Evolutionary conservation across 1,284 basidiomycete genomes (phyloP).

Genomic region (Apiotrichum mycotoxinovorans): DNA sequence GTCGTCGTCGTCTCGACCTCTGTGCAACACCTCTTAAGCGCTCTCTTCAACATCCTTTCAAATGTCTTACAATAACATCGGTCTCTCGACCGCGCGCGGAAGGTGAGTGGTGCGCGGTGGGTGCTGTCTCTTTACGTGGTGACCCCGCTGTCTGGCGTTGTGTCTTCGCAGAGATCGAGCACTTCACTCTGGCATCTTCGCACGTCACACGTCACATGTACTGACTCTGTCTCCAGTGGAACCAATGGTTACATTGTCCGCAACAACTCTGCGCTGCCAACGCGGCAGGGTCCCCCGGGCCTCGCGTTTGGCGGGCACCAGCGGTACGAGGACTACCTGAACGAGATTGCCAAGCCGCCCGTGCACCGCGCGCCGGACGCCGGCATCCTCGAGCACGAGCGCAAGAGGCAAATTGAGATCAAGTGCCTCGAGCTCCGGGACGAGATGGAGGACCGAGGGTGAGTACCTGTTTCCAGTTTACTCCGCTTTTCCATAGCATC

Average conservation of each 20-base stretch:
- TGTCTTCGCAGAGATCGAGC: no score
- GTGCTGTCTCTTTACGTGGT: neutral
- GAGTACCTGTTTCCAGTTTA: slow-evolving; percentile 24
- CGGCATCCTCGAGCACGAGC: slow-evolving; percentile 93
- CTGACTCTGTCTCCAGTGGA: slow-evolving; percentile 57
- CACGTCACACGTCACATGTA: neutral
- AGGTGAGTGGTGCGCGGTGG: slow-evolving; percentile 57
- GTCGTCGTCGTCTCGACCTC: no score
- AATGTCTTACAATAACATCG: slow-evolving; percentile 55
- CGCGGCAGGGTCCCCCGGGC: slow-evolving; percentile 59
- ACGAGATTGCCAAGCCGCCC: slow-evolving; percentile 60
- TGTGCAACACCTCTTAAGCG: slow-evolving; percentile 14
- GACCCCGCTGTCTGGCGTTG: no score
- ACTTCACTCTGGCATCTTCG: no score
- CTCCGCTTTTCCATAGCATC: neutral
- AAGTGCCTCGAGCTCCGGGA: slow-evolving; percentile 87
- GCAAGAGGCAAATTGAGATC: slow-evolving; percentile 87
- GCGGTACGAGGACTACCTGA: slow-evolving; percentile 60
- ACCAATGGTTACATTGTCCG: slow-evolving; percentile 92
- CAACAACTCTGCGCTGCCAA: slow-evolving; percentile 77
- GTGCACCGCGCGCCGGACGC: slow-evolving; percentile 87
- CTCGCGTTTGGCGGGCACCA: slow-evolving; percentile 56
- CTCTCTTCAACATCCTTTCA: slow-evolving; percentile 19
- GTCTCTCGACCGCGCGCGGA: slow-evolving; percentile 83
- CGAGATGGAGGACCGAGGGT: slow-evolving; percentile 88